phyloP scores from a whole-genome alignment of 2,329 filamentous ascomycete genomes.

The Colletotrichum plurivorum region DNA sequence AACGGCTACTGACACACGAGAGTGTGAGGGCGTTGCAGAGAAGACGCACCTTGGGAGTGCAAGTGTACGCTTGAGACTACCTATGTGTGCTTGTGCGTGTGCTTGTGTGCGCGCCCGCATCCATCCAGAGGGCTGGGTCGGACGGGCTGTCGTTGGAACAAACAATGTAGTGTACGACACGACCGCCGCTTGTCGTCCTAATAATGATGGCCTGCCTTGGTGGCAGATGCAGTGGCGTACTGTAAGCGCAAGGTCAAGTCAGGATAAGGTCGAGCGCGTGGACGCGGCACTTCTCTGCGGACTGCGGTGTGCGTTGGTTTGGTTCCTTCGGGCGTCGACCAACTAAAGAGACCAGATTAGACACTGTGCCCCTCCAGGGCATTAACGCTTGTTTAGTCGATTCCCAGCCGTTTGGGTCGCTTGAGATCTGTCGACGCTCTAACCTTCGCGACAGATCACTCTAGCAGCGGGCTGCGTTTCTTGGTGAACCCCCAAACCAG shows the following conservation, averaged over 20 bases:
- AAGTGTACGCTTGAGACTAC: no score
- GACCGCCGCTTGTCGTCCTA: constrained; percentile 23
- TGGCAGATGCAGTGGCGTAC: constrained; percentile 3
- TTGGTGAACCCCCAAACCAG: constrained; percentile 43
- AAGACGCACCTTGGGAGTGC: no score
- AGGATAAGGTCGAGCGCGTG: constrained; percentile 19
- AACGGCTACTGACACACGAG: no score
- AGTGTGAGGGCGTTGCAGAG: no score
- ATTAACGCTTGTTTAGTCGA: constrained; percentile 41
- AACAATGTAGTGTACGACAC: constrained; percentile 20
- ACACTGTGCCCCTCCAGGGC: constrained; percentile 42
- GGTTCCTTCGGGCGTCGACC: constrained; percentile 27
- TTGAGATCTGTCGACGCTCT: constrained; percentile 43
- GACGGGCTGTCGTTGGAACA: constrained; percentile 35
- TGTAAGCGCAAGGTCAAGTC: constrained; percentile 31
- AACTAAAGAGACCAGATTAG: constrained; percentile 30
- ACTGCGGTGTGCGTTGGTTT: constrained; percentile 26
- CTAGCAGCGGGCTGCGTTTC: constrained; percentile 41
- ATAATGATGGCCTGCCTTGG: constrained; percentile 12
- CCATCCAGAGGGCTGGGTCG: not conserved
- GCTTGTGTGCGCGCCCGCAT: not conserved
- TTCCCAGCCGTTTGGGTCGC: constrained; percentile 42
- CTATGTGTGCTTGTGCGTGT: not conserved
- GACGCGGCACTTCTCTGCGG: constrained; percentile 8
- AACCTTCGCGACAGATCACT: constrained; percentile 42